Evolutionary conservation across 2,329 filamentous ascomycete genomes (phyloP).

Genomic region (Beauveria sp.): DNA sequence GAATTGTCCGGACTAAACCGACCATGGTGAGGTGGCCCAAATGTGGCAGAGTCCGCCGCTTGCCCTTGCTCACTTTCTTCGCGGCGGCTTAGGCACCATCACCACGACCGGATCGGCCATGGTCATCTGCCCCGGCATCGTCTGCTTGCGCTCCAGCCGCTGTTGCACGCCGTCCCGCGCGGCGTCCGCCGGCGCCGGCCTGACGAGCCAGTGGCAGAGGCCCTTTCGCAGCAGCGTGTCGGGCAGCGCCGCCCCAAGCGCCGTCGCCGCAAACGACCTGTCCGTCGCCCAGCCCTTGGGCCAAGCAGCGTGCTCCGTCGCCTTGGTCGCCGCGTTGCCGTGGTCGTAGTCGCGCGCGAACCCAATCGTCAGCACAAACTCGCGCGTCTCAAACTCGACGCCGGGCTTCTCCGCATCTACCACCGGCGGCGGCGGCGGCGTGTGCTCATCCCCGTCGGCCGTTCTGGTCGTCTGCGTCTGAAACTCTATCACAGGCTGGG

Average conservation of each 20-base stretch:
- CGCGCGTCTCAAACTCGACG: constrained; percentile 16
- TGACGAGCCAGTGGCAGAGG: constrained; percentile 36
- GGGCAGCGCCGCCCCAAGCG: constrained; percentile 33
- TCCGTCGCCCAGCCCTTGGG: constrained; percentile 25
- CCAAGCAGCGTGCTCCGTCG: constrained; percentile 35
- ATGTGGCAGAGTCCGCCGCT: background rate
- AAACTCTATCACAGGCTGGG: background rate
- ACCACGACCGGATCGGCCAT: background rate
- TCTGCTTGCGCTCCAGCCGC: constrained; percentile 16
- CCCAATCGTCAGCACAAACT: constrained; percentile 37
- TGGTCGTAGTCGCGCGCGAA: constrained; percentile 33
- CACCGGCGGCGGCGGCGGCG: background rate
- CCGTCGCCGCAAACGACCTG: constrained; percentile 28
- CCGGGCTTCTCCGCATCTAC: background rate
- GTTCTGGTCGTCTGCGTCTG: background rate
- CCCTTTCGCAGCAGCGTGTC: constrained; percentile 29
- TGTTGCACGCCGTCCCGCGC: constrained; percentile 12
- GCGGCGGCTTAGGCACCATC: background rate
- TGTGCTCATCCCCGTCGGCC: background rate
- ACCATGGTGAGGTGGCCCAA: background rate
- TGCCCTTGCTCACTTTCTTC: background rate
- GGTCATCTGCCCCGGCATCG: constrained; percentile 4
- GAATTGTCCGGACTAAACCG: background rate
- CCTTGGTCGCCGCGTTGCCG: constrained; percentile 23
- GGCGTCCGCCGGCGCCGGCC: constrained; percentile 14